Conservation (phyloP, 805 yeast genomes). For the Clavispora asparagi region DNA sequence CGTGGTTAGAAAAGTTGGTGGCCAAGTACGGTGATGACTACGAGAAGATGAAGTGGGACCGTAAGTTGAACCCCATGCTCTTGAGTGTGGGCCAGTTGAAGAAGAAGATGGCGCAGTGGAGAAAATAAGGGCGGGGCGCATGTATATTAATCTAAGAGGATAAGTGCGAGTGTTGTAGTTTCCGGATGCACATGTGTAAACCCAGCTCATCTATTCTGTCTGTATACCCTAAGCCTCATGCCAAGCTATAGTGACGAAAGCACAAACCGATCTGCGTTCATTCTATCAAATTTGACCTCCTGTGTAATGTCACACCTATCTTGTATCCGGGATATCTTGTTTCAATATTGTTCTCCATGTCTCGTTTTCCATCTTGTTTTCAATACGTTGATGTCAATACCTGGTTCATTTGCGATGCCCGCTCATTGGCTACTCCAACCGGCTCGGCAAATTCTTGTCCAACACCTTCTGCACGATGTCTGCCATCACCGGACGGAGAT, state of each 20-base stretch:
- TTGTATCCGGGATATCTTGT: too few relatives aligned
- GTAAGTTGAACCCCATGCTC: conserved; percentile 75
- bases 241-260: too few relatives aligned
- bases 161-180: background rate
- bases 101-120: conserved; percentile 69
- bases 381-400: too few relatives aligned
- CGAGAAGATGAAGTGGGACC: conserved; percentile 89
- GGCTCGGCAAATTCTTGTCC: conserved; percentile 23
- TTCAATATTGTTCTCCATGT: too few relatives aligned
- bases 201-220: too few relatives aligned
- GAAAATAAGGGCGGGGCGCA: conserved; percentile 12
- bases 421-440: background rate
- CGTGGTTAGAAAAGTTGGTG: conserved; percentile 61
- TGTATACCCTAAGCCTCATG: background rate
- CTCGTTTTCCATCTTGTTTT: too few relatives aligned
- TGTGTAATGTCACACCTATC: too few relatives aligned
- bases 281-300: background rate
- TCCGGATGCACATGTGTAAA: too few relatives aligned
- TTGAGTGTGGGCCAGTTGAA: conserved; percentile 80
- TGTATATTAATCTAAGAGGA: conserved; percentile 16
- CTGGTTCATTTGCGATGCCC: too few relatives aligned
- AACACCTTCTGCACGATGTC: conserved; percentile 32
- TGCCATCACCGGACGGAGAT: conserved; percentile 33
- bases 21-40: conserved; percentile 85
- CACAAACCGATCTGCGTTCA: too few relatives aligned